Conservation (phyloP, 2,329 filamentous ascomycete genomes). For the Cladosporium velox region DNA sequence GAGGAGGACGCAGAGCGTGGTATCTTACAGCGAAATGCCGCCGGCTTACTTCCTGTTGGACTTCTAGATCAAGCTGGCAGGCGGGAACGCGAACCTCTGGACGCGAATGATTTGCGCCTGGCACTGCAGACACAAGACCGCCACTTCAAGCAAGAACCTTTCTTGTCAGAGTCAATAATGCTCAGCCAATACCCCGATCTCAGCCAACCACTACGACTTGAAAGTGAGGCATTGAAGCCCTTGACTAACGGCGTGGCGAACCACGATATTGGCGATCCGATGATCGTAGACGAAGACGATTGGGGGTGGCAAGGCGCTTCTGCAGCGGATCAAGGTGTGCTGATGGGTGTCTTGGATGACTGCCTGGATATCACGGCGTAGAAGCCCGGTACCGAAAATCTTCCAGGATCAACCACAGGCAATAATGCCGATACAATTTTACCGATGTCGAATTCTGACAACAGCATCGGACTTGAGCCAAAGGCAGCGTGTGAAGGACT, state of each 20-base stretch:
- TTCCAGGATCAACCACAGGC: not conserved
- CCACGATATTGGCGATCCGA: slow-evolving; percentile 35
- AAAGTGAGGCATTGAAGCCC: slow-evolving; percentile 15
- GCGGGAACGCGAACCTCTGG: slow-evolving; percentile 68
- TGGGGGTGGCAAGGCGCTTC: slow-evolving; percentile 43
- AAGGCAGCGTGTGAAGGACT: not conserved
- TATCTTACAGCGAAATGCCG: slow-evolving; percentile 71
- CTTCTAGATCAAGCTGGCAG: slow-evolving; percentile 74
- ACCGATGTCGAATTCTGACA: not conserved
- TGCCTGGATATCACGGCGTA: slow-evolving; percentile 28
- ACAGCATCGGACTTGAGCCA: not conserved
- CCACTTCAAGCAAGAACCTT: slow-evolving; percentile 74
- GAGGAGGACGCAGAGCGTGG: slow-evolving; percentile 73
- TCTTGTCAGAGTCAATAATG: slow-evolving; percentile 70
- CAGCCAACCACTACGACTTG: slow-evolving; percentile 22
- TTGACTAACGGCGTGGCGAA: slow-evolving; percentile 29
- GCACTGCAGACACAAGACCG: slow-evolving; percentile 74
- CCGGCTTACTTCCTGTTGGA: slow-evolving; percentile 67
- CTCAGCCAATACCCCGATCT: slow-evolving; percentile 38
- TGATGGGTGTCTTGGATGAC: slow-evolving; percentile 44
- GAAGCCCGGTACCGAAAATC: not conserved
- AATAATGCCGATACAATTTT: too few relatives aligned
- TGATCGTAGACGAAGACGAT: slow-evolving; percentile 40
- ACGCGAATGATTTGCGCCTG: slow-evolving; percentile 75
- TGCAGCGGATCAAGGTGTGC: slow-evolving; percentile 31